Percentiles rank a stretch among this genome's conserved stretches.
Evolutionary conservation across 441 rosid species (phyloP).

Genomic region (Aleurites moluccanus): DNA sequence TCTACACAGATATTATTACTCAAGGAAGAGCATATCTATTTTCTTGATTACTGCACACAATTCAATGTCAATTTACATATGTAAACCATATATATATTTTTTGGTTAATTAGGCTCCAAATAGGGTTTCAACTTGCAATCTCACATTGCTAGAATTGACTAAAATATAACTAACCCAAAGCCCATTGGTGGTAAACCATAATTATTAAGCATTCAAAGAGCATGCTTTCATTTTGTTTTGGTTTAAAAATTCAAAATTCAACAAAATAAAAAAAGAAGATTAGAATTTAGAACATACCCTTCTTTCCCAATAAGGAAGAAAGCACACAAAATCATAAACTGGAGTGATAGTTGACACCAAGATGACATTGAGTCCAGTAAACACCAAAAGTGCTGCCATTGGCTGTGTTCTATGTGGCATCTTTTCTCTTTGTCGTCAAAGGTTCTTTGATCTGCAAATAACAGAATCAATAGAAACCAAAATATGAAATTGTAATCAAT

Average conservation of each 20-base stretch:
- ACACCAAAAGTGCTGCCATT: constrained; percentile 62
- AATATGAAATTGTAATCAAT: neutral
- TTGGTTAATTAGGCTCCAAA: neutral
- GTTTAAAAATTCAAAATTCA: neutral
- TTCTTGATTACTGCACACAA: neutral
- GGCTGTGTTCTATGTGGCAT: constrained; percentile 90
- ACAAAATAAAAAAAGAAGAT: neutral
- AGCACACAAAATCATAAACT: constrained; percentile 92
- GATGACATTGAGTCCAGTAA: constrained; percentile 65
- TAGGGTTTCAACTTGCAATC: neutral
- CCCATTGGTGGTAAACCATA: neutral
- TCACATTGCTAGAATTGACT: neutral
- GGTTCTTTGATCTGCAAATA: neutral
- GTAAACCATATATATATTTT: neutral
- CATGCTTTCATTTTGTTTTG: neutral
- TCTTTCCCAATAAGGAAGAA: constrained; percentile 91
- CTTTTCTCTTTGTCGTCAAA: neutral
- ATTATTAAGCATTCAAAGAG: neutral
- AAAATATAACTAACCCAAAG: neutral
- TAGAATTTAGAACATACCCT: constrained; percentile 44
- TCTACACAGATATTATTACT: neutral
- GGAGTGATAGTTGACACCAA: constrained; percentile 74
- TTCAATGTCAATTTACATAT: neutral
- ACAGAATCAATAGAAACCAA: neutral
- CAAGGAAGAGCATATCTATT: neutral